Evolutionary conservation across 2,329 filamentous ascomycete genomes (phyloP), one percentile per base, ranked within the genome.

Genomic region (Hymenoscyphus occultus): DNA sequence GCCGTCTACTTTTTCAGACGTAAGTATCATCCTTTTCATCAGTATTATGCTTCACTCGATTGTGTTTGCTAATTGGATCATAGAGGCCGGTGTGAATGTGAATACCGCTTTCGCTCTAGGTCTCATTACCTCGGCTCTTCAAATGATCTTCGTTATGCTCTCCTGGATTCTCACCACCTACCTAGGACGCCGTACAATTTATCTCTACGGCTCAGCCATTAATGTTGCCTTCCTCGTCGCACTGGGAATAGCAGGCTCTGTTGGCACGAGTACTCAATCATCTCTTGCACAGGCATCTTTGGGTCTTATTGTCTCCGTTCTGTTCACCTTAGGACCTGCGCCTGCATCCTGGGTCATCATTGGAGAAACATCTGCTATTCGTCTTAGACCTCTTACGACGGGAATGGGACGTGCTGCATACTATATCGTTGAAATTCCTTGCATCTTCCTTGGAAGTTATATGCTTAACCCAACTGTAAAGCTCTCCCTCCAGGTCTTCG

Each of bases 331-430:
- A 16, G 85, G 84, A 69, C 85, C 85, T 32, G 87, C 85, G 1
- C 87, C 87, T 58, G 83, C 84, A 51, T 88, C 86, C 10, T 90
- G 83, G 82, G 84, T 86, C 77, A 86, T 89, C 69, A 89, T 90
- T 58, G 86, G 83, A 70, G 87, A 90, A 76, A 89, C 87, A 1
- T 88, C 87, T 0, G 78, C 87, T 60, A 82, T 89, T 63, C 86
- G 87, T 67, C 86, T 90, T 39, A 76, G 87, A 59, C 84, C 87
- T 58, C 77, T 89, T n/a, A 89, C 84, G 2, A 89, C 86, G 31
- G 87, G 86, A 75, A 76, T 89, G 60, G 87, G 87, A 73, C 86
- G 87, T 73, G 86, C 77, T 62, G 77, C 80, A 13, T 90, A 90
- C 80, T 89, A 90, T 76, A 71, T 87, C 5, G 78, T 86, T 67